Evolutionary conservation across 1,139 yeast species (phyloP).

Genomic region (Saccharomycopsis crataegensis): DNA sequence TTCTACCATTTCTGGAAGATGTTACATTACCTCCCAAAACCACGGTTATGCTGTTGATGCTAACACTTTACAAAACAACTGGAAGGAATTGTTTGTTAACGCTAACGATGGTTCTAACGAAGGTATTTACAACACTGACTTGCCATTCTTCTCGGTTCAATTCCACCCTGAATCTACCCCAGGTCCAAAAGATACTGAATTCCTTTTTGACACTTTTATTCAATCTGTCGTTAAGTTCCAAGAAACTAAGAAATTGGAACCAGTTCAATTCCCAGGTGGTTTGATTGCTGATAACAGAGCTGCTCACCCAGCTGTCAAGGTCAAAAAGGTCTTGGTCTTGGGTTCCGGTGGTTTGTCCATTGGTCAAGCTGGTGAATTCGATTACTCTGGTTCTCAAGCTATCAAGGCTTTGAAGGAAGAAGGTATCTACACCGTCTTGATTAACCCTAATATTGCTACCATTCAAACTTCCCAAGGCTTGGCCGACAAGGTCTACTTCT

Average conservation of each 20-base stretch:
- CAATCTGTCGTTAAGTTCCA: conserved; percentile 65
- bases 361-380: conserved; percentile 99
- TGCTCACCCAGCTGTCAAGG: conserved; percentile 69
- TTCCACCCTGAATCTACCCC: conserved; percentile 99
- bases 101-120: conserved; percentile 98
- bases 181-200: conserved; percentile 99
- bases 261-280: conserved; percentile 92
- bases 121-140: conserved; percentile 86
- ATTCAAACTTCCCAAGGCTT: conserved; percentile 97
- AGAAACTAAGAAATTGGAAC: conserved; percentile 49
- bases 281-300: conserved; percentile 61
- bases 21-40: conserved; percentile 98
- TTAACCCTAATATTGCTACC: conserved; percentile 97
- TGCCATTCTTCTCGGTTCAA: conserved; percentile 97
- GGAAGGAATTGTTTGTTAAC: conserved; percentile 93
- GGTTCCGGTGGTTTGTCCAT: conserved; percentile 99
- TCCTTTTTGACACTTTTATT: conserved; percentile 89
- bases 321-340: conserved; percentile 86
- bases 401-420: conserved; percentile 94
- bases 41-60: conserved; percentile 98
- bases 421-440: conserved; percentile 89
- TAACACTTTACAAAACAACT: conserved; percentile 60
- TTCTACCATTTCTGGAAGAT: conserved; percentile 84
- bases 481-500: conserved; percentile 95
- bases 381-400: conserved; percentile 95